Percentiles rank a stretch among this genome's conserved stretches.
phyloP scores from a whole-genome alignment of 192 early-diverging fungal genomes.

The Linnemannia zychae region DNA sequence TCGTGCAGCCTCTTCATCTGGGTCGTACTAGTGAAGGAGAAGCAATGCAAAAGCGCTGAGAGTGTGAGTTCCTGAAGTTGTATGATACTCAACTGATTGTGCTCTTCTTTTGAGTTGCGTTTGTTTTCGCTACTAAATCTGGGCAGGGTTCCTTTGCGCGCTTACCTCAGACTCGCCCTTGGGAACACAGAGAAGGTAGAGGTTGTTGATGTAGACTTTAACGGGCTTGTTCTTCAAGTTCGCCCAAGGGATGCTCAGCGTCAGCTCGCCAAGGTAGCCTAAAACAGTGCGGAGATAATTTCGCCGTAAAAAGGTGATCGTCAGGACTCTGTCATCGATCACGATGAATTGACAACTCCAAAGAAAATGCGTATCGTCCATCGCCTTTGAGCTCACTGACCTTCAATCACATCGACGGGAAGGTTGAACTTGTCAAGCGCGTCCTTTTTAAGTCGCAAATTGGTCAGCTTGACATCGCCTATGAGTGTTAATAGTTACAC shows the following conservation, averaged over 20 bases:
- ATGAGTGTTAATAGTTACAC: neutral
- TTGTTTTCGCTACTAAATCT: neutral
- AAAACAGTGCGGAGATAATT: constrained; percentile 4
- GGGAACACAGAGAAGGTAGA: constrained; percentile 90
- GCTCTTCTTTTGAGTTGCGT: neutral
- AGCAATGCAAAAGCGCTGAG: neutral
- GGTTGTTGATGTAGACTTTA: constrained; percentile 88
- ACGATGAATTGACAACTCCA: neutral
- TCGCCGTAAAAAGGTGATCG: neutral
- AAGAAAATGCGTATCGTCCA: neutral
- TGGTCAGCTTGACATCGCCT: constrained; percentile 97
- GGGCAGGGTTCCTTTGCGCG: constrained; percentile 3
- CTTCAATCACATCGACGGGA: constrained; percentile 93
- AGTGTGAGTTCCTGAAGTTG: neutral
- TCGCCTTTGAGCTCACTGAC: constrained; percentile 42
- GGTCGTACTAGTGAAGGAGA: constrained; percentile 73
- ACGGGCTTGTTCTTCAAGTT: constrained; percentile 97
- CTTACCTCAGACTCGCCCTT: constrained; percentile 75
- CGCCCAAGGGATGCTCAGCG: constrained; percentile 95
- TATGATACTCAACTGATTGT: neutral
- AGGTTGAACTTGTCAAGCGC: constrained; percentile 95
- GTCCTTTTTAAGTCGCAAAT: constrained; percentile 89
- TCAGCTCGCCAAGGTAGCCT: constrained; percentile 95
- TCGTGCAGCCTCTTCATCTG: constrained; percentile 83
- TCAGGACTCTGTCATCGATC: constrained; percentile 1